Percentiles rank a stretch among this genome's conserved stretches.
Conservation (phyloP, 2,329 filamentous ascomycete species). For the Aspergillus quadricinctus region DNA sequence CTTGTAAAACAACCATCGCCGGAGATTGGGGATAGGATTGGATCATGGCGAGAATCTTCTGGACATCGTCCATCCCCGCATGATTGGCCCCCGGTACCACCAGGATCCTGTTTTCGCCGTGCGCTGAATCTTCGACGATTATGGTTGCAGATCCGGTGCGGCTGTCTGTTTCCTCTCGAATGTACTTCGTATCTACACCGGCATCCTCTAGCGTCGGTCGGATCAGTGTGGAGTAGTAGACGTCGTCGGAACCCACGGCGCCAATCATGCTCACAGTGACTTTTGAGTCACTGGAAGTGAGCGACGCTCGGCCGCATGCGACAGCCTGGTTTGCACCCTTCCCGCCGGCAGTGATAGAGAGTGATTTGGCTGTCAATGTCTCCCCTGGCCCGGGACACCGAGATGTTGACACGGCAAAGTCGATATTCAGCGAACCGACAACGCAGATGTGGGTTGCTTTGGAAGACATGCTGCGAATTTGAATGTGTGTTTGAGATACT, state of each 20-base stretch:
- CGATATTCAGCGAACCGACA: constrained; percentile 84
- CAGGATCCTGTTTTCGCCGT: constrained; percentile 66
- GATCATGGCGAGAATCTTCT: constrained; percentile 22
- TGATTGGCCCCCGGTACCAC: constrained; percentile 63
- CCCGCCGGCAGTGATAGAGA: constrained; percentile 41
- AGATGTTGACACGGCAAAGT: constrained; percentile 76
- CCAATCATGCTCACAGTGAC: constrained; percentile 62
- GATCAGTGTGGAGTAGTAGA: constrained; percentile 58
- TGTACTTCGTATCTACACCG: constrained; percentile 54
- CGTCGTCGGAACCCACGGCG: constrained; percentile 55
- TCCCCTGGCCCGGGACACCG: constrained; percentile 76
- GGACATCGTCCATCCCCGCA: constrained; percentile 26
- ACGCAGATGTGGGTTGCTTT: constrained; percentile 56
- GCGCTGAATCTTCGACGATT: constrained; percentile 64
- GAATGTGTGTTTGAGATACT: too few relatives aligned
- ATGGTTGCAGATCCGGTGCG: constrained; percentile 57
- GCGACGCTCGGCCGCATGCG: not conserved
- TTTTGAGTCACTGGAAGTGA: constrained; percentile 47
- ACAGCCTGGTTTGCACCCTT: not conserved
- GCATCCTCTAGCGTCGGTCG: constrained; percentile 50
- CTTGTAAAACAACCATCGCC: not conserved
- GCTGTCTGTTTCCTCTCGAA: constrained; percentile 46
- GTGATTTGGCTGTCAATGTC: constrained; percentile 70
- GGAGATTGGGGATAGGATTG: not conserved
- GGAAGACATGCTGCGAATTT: not conserved